Conservation (phyloP, 345 rosid genomes). For the Cardiospermum halicacabum region DNA sequence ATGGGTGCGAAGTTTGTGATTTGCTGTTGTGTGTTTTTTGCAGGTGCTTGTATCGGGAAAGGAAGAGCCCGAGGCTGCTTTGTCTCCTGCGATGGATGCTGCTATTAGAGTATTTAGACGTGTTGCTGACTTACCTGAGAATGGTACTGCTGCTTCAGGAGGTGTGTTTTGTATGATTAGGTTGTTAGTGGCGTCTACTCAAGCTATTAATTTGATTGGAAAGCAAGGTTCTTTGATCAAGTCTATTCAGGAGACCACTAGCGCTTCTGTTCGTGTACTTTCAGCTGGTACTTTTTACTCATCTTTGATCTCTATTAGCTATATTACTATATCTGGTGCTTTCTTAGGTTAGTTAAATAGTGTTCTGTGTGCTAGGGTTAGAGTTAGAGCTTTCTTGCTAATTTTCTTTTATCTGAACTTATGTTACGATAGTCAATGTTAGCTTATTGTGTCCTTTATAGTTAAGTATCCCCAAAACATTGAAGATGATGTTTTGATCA, state of each 20-base stretch:
- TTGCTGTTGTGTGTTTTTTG: not conserved
- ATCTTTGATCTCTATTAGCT: too few species aligned
- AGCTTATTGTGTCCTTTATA: too few species aligned
- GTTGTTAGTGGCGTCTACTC: slow-evolving; percentile 75
- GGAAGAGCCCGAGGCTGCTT: slow-evolving; percentile 47
- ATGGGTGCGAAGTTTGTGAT: too few species aligned
- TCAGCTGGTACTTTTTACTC: slow-evolving; percentile 48
- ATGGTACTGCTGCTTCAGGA: slow-evolving; percentile 30
- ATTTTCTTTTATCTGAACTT: too few species aligned
- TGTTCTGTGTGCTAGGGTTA: too few species aligned
- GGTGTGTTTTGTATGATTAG: slow-evolving; percentile 54
- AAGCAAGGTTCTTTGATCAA: slow-evolving; percentile 84
- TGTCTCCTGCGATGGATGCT: slow-evolving; percentile 64
- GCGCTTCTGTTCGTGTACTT: slow-evolving; percentile 73
- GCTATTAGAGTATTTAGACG: slow-evolving; percentile 45
- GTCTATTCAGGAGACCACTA: slow-evolving; percentile 76
- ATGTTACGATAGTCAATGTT: too few species aligned
- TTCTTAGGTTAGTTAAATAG: too few species aligned
- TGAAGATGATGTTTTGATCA: too few species aligned
- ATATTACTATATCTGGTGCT: too few species aligned
- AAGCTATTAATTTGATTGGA: slow-evolving; percentile 86
- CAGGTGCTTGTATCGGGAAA: slow-evolving; percentile 59
- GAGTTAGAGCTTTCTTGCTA: too few species aligned
- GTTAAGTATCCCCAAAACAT: too few species aligned
- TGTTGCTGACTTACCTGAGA: slow-evolving; percentile 36